Evolutionary conservation across 306 rosid species (phyloP).

Genomic region (Sechiopsis laciniata): DNA sequence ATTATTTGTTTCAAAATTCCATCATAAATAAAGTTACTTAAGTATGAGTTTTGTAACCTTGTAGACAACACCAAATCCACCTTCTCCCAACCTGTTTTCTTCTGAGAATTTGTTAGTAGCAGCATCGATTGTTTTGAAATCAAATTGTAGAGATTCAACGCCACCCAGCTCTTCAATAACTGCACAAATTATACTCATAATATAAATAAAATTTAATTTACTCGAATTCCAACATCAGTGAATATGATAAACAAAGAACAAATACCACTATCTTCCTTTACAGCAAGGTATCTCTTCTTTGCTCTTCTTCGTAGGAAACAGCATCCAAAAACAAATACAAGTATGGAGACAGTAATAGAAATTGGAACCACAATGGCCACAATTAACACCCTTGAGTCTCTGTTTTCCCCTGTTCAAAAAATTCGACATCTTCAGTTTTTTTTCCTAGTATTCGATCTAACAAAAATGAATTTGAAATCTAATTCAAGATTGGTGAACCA

Average conservation of each 20-base stretch:
- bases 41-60: conserved; percentile 24
- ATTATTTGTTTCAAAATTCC: too few species aligned
- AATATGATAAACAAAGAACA: too few species aligned
- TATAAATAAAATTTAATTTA: too few species aligned
- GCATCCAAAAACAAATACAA: background rate
- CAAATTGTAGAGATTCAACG: conserved; percentile 37
- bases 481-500: too few species aligned
- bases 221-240: too few species aligned
- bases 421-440: too few species aligned
- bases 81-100: conserved; percentile 41
- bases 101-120: conserved; percentile 43
- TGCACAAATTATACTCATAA: background rate
- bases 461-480: too few species aligned
- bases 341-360: background rate
- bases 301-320: conserved; percentile 19
- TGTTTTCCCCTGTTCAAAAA: conserved; percentile 7
- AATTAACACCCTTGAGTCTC: background rate
- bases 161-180: conserved; percentile 7
- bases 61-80: conserved; percentile 56
- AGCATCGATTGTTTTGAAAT: conserved; percentile 33
- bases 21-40: too few species aligned
- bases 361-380: conserved; percentile 19
- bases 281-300: background rate
- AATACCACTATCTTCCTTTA: background rate
- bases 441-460: too few species aligned